Conservation (phyloP, 2,329 filamentous ascomycete genomes). For the Neopestalotiopsis sp. region DNA sequence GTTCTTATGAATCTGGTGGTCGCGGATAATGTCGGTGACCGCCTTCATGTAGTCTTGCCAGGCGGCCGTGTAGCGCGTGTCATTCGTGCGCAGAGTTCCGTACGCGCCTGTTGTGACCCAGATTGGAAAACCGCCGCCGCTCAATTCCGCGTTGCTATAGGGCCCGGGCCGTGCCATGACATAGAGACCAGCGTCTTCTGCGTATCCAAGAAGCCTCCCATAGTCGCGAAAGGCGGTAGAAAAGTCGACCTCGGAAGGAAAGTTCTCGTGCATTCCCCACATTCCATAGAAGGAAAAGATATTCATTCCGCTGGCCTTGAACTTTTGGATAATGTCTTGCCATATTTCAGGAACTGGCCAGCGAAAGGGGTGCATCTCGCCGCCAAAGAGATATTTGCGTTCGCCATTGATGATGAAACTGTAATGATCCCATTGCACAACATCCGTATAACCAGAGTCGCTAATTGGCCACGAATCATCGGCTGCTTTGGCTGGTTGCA, state of each 20-base stretch:
- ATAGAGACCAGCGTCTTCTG: constrained; percentile 74
- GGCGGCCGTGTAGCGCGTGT: constrained; percentile 64
- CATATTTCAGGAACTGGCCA: constrained; percentile 53
- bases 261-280: constrained; percentile 78
- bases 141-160: constrained; percentile 79
- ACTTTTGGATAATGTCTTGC: constrained; percentile 79
- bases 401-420: constrained; percentile 75
- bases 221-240: background rate
- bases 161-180: constrained; percentile 73
- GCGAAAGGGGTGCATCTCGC: constrained; percentile 74
- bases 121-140: constrained; percentile 78
- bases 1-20: constrained; percentile 79
- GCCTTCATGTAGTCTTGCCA: constrained; percentile 58
- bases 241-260: constrained; percentile 53
- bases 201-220: constrained; percentile 67
- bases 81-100: constrained; percentile 68
- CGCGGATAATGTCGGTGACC: constrained; percentile 69
- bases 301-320: constrained; percentile 81
- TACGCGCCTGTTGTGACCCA: constrained; percentile 68
- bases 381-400: constrained; percentile 73
- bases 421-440: constrained; percentile 75
- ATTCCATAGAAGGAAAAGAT: constrained; percentile 78
- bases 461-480: background rate
- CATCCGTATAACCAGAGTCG: background rate
- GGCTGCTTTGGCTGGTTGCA: background rate